These are phyloP conservation scores for Globisporangium lucens DNA, from an alignment of 352 stramenopile genomes.

Conservation along the genomic window DNA sequence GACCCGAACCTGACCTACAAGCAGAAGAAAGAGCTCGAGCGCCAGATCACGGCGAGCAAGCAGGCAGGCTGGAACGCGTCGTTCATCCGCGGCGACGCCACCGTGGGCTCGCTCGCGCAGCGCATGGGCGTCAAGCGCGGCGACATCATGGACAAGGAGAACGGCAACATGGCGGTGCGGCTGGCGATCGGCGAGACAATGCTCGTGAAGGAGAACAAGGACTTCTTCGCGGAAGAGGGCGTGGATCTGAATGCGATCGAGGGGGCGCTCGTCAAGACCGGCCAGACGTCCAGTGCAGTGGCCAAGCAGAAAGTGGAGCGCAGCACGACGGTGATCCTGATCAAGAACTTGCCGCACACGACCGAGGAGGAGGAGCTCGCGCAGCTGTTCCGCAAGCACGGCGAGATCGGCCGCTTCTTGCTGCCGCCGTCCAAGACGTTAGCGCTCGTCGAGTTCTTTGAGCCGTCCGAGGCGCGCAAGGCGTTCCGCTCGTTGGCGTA, in stretches of 20 bases:
- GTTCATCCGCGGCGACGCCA: conserved; percentile 79
- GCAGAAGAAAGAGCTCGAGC: conserved; percentile 89
- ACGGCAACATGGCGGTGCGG: conserved; percentile 96
- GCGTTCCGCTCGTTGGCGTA: conserved; percentile 98
- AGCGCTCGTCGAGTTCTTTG: conserved; percentile 95
- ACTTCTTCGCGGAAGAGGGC: conserved; percentile 94
- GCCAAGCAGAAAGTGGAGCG: conserved; percentile 78
- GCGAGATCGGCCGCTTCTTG: conserved; percentile 86
- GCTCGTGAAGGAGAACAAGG: conserved; percentile 97
- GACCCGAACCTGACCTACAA: conserved; percentile 84
- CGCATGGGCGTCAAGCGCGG: conserved; percentile 91
- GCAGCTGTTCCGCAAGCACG: conserved; percentile 93
- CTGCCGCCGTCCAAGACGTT: conserved; percentile 93
- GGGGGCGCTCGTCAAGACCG: conserved; percentile 58
- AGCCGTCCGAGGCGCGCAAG: conserved; percentile 92
- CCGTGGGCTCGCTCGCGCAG: conserved; percentile 72
- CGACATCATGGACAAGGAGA: conserved; percentile 94
- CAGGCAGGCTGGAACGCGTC: conserved; percentile 95
- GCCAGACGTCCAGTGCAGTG: conserved; percentile 20
- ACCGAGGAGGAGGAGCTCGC: conserved; percentile 92
- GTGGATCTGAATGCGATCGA: conserved; percentile 95
- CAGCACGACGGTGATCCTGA: conserved; percentile 93
- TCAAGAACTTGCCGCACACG: conserved; percentile 98
- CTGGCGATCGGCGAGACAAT: conserved; percentile 97
- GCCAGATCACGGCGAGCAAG: conserved; percentile 72